Conservation (phyloP, 2,329 filamentous ascomycete genomes). For the Fusarium xyrophilum region DNA sequence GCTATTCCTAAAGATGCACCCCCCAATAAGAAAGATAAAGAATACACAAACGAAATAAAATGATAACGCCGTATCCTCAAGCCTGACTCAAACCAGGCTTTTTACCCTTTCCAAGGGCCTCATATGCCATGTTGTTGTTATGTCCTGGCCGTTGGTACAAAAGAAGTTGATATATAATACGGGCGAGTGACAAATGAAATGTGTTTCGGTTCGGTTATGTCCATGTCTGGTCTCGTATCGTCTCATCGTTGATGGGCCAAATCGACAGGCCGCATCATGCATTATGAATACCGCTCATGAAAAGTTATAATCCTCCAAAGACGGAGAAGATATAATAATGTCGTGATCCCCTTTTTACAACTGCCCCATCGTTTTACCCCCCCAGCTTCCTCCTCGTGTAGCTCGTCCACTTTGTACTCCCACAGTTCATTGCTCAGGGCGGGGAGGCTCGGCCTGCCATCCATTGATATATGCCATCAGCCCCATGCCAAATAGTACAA, state of each 20-base stretch:
- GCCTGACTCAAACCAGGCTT: constrained; percentile 27
- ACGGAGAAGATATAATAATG: constrained; percentile 37
- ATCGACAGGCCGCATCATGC: constrained; percentile 42
- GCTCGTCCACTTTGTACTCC: constrained; percentile 17
- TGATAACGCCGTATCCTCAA: constrained; percentile 36
- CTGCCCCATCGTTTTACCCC: constrained; percentile 12
- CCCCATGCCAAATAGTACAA: constrained; percentile 81
- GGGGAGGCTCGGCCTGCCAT: constrained; percentile 64
- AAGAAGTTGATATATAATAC: constrained; percentile 39
- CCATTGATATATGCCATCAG: constrained; percentile 88
- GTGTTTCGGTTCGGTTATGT: constrained; percentile 40
- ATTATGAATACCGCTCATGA: constrained; percentile 43
- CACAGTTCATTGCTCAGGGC: constrained; percentile 45
- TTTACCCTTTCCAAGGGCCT: constrained; percentile 12
- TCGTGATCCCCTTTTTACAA: constrained; percentile 27
- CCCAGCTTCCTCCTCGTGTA: constrained; percentile 27
- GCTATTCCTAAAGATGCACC: constrained; percentile 32
- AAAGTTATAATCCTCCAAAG: constrained; percentile 35
- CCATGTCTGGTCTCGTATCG: constrained; percentile 44
- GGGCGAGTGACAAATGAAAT: constrained; percentile 42
- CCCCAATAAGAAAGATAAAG: background rate
- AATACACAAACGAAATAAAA: constrained; percentile 16
- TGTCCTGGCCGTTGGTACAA: constrained; percentile 40
- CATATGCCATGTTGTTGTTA: constrained; percentile 20
- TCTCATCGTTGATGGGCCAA: constrained; percentile 43